These are phyloP conservation scores for Neurospora sp. DNA, from an alignment of 495 filamentous ascomycete species.

Conservation along the genomic window DNA sequence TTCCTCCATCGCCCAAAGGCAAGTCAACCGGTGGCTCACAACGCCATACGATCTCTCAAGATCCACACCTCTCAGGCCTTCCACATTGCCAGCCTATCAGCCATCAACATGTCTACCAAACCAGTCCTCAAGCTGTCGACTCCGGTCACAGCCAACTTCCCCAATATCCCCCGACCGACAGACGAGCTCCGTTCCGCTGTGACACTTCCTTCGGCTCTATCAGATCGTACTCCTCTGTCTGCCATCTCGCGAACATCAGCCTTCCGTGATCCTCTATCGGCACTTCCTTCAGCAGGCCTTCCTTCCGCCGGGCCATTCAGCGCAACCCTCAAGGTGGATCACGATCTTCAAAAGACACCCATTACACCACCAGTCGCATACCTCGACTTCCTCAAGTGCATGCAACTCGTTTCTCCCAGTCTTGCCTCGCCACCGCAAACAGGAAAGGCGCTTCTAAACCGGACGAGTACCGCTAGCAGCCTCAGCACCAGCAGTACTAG, in stretches of 20 bases:
- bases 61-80: conserved; percentile 17
- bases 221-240: conserved; percentile 20
- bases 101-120: conserved; percentile 48
- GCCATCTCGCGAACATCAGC: conserved; percentile 24
- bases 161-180: conserved; percentile 57
- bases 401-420: conserved; percentile 53
- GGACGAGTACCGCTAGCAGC: conserved; percentile 27
- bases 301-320: conserved; percentile 25
- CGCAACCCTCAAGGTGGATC: conserved; percentile 21
- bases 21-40: conserved; percentile 28
- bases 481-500: conserved; percentile 17
- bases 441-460: conserved; percentile 24
- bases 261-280: conserved; percentile 21
- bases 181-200: conserved; percentile 39
- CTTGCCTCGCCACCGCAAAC: conserved; percentile 38
- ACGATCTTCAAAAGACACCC: conserved; percentile 52
- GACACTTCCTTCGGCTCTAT: conserved; percentile 24
- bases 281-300: conserved; percentile 25
- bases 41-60: conserved; percentile 32
- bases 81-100: conserved; percentile 5
- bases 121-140: conserved; percentile 65
- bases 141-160: conserved; percentile 65
- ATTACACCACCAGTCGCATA: conserved; percentile 91
- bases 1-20: conserved; percentile 16
- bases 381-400: conserved; percentile 74